phyloP scores from a whole-genome alignment of 352 stramenopile species.

The Pythium dissimile region DNA sequence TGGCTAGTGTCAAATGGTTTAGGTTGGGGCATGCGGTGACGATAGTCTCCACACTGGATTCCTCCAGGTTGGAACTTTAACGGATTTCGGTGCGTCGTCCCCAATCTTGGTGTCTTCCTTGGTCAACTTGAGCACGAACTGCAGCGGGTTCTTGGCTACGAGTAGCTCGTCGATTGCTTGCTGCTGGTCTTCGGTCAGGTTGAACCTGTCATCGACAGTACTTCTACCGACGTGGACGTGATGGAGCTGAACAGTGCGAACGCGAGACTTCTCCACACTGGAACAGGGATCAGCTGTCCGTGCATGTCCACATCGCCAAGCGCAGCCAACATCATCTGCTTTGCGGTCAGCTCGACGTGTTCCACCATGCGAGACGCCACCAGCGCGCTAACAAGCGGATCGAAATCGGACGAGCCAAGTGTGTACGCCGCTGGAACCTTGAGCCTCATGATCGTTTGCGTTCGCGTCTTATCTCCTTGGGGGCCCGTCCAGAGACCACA shows the following conservation, averaged over 20 bases:
- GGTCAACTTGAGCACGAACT: too few relatives aligned
- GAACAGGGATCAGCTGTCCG: background rate
- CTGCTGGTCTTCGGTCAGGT: background rate
- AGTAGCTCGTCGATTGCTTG: background rate
- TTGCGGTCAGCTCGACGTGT: too few relatives aligned
- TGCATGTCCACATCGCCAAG: background rate
- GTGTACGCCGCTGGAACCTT: too few relatives aligned
- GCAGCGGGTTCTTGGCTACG: too few relatives aligned
- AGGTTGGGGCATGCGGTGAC: background rate
- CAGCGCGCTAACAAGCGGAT: too few relatives aligned
- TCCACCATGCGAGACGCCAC: too few relatives aligned
- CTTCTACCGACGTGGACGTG: background rate
- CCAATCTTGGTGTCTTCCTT: too few relatives aligned
- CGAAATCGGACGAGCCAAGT: too few relatives aligned
- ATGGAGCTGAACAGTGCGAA: background rate
- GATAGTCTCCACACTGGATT: background rate
- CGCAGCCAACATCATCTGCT: background rate
- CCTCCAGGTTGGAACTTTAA: background rate
- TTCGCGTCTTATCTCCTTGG: too few relatives aligned
- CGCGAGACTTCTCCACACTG: background rate
- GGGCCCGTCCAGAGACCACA: too few relatives aligned
- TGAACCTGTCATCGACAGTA: background rate
- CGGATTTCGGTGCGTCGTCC: too few relatives aligned
- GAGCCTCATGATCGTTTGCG: too few relatives aligned
- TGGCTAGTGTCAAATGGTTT: background rate